Evolutionary conservation across 352 stramenopile species (phyloP), one percentile per base, ranked within the genome.

Genomic region (Phytophthora pinifolia): DNA sequence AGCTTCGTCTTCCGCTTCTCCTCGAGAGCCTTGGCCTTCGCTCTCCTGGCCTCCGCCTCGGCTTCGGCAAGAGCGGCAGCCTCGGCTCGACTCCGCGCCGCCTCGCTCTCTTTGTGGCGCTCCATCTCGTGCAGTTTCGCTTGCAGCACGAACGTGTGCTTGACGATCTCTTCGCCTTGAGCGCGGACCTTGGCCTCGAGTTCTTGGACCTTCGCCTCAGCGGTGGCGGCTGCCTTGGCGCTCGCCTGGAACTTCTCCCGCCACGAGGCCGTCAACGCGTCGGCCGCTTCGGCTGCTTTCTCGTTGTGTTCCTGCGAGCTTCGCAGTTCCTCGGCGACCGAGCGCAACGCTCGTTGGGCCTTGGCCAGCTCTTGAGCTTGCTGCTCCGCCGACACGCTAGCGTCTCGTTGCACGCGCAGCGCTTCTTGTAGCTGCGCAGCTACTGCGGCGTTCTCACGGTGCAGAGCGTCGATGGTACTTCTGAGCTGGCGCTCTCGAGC

Each of bases 371-470:
- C 80, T 18, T 83, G 68, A 18, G 67, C 62, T 65, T 86, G 75
- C n/a, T 81, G 74, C 27, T 88, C 76, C 32, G 69, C 69, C 10
- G 47, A 48, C 29, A 67, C 50, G 1, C 75, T 45, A 47, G 78
- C 66, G 29, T 86, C 69, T 34, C 73, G 72, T 46, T 87, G 69
- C 25, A 66, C 44, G 10, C 65, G 66, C 17, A 81, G 37, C n/a
- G 83, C 75, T 30, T 88, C 80, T 27, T 86, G 65, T 10, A 88
- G 43, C 39, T 90, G 80, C n/a, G 31, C 52, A 9, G 79, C 50
- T n/a, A 87, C 59, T 49, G 78, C 67, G 2, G 58, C 53, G 25
- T 88, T 88, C 55, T 90, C 80, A 35, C 75, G 85, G 54, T 82
- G 72, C 14, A 88, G 56, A 8, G 71, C 70, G 0, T 86, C 72